Base-by-base conservation (phyloP, 257 asterid species). In the Datura wrightii region DNA sequence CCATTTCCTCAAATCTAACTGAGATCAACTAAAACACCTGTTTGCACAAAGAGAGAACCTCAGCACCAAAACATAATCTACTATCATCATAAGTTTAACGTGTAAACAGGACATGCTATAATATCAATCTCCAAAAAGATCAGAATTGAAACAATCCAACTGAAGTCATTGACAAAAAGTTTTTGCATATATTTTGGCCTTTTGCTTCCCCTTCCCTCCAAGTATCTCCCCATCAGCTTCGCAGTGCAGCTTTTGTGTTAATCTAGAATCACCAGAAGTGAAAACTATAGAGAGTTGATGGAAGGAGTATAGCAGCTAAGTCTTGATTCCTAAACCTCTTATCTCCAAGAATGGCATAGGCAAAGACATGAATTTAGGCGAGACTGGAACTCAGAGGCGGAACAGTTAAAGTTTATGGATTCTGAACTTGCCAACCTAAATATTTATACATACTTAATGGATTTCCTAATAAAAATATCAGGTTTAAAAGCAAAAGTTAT, bases 1-100 rank as follows among this genome's bases (percentile, higher is more conserved):
- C 94, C 99, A 94, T 94, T 87, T 91, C 82, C 85, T 56, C 79
- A 55, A 24, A 53, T 79, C 71, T 86, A 59, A 9, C 14, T 19
- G 19, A 56, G 39, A 44, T 80, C 44, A 79, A 34, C 56, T 76
- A 80, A 66, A 8, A n/a, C 2, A 44, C 89, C 91, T 88, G 83
- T 46, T 67, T 0, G 15, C 58, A 10, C 82, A 78, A 55, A 44
- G 36, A 63, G 60, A 66, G 8, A 50, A 48, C 60, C 55, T 79
- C 31, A 34, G 52, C 42, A 76, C 3, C 81, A 74, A 74, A 50
- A 24, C 81, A 50, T 10, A 16, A 70, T 42, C 55, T 42, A 42
- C 10, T 16, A 62, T 42, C 31, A 24, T 24, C 79, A n/a, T 65
- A 11, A 5, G 44, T 34, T 65, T 65, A 1, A 48, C 31, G 16